Evolutionary conservation across 352 stramenopile species (phyloP).

Genomic region (Phytopythium litorale): DNA sequence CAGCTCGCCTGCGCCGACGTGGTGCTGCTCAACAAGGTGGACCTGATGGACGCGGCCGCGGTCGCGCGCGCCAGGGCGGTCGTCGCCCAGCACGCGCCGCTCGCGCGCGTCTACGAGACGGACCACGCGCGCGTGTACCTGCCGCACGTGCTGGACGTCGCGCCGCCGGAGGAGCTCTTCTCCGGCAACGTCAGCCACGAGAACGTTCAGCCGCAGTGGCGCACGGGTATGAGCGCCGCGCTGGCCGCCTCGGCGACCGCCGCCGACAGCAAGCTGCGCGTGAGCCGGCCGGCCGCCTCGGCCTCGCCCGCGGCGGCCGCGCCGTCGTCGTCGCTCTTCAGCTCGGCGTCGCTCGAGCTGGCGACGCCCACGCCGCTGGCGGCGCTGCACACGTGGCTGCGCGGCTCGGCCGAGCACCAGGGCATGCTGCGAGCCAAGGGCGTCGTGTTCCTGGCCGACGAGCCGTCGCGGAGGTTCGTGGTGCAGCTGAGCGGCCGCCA

Average conservation of each 20-base stretch:
- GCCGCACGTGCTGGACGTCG: slow-evolving; percentile 70
- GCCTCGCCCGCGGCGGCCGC: not conserved
- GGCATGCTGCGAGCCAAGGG: slow-evolving; percentile 56
- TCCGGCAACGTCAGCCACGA: slow-evolving; percentile 59
- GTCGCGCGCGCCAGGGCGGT: slow-evolving; percentile 25
- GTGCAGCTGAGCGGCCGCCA: slow-evolving; percentile 68
- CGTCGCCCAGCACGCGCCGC: slow-evolving; percentile 38
- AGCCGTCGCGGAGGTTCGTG: slow-evolving; percentile 56
- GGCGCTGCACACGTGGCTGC: slow-evolving; percentile 52
- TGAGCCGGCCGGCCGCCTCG: slow-evolving; percentile 5
- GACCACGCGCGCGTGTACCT: slow-evolving; percentile 58
- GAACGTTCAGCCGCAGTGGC: slow-evolving; percentile 57
- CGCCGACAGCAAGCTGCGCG: slow-evolving; percentile 29
- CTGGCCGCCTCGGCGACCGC: slow-evolving; percentile 12
- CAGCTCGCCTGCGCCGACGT: slow-evolving; percentile 74
- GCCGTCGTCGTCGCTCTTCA: slow-evolving; percentile 19
- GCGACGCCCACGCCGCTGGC: slow-evolving; percentile 31
- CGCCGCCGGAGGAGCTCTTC: slow-evolving; percentile 46
- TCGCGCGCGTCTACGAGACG: slow-evolving; percentile 65
- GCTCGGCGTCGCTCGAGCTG: slow-evolving; percentile 45
- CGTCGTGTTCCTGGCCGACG: slow-evolving; percentile 58
- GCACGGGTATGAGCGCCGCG: slow-evolving; percentile 28
- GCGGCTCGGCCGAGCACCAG: slow-evolving; percentile 15
- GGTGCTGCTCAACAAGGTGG: slow-evolving; percentile 81
- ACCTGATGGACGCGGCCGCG: slow-evolving; percentile 41